These are phyloP conservation scores for Zangia roseola DNA, from an alignment of 768 basidiomycete genomes.

Conservation along the genomic window DNA sequence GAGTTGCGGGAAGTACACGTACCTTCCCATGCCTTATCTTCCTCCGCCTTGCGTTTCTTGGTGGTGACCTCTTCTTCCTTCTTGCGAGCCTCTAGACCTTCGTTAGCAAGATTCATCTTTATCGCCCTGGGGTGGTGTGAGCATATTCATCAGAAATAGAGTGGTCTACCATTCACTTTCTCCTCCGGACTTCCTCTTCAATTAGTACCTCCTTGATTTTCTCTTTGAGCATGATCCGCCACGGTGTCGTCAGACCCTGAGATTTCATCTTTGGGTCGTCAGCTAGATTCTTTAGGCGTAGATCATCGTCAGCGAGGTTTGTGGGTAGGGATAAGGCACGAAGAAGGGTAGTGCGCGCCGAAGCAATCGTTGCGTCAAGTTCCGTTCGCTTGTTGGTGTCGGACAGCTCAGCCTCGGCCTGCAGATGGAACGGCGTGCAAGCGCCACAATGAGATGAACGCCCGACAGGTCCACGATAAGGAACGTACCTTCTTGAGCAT, in stretches of 20 bases:
- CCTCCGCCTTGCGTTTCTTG: constrained; percentile 85
- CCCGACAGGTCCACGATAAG: neutral
- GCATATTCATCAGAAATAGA: neutral
- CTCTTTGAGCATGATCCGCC: constrained; percentile 62
- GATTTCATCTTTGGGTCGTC: constrained; percentile 32
- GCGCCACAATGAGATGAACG: neutral
- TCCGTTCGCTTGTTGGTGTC: constrained; percentile 79
- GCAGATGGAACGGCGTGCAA: neutral
- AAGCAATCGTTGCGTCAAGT: constrained; percentile 73
- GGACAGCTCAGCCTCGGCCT: constrained; percentile 85
- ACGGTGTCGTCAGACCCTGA: constrained; percentile 49
- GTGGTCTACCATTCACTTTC: constrained; percentile 56
- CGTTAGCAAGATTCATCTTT: constrained; percentile 90
- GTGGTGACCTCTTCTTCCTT: constrained; percentile 81
- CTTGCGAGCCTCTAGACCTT: constrained; percentile 89
- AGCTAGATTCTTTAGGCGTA: constrained; percentile 48
- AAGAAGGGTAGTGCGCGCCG: constrained; percentile 70
- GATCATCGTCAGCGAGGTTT: constrained; percentile 58
- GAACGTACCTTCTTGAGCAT: constrained; percentile 79
- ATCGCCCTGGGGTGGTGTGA: constrained; percentile 56
- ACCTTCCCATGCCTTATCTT: constrained; percentile 92
- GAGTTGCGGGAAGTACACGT: constrained; percentile 7
- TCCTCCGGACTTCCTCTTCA: constrained; percentile 82
- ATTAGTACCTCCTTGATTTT: constrained; percentile 85
- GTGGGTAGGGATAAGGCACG: constrained; percentile 60